phyloP scores from a whole-genome alignment of 768 basidiomycete species.

The Mycena chlorophos region DNA sequence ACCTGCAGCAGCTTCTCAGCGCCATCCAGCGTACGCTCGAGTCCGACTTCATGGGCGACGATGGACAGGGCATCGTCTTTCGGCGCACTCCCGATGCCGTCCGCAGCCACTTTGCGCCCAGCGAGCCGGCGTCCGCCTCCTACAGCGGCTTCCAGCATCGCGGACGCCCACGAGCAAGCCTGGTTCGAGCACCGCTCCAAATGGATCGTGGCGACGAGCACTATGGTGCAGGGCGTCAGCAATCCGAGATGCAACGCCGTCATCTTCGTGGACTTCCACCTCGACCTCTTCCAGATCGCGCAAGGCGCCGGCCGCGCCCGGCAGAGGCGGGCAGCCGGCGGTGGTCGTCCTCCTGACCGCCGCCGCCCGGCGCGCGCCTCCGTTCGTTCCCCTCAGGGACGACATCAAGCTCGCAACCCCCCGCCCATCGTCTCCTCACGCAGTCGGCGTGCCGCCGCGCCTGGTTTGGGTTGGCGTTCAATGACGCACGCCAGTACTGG shows the following conservation, averaged over 20 bases:
- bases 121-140: neutral
- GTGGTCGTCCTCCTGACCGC: neutral
- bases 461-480: neutral
- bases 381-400: neutral
- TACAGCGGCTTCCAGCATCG: neutral
- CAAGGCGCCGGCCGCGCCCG: neutral
- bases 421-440: neutral
- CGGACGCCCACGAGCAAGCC: neutral
- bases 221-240: neutral
- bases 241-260: neutral
- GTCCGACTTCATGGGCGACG: too few species aligned
- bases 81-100: neutral
- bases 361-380: neutral
- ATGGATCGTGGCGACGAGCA: neutral
- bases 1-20: too few species aligned
- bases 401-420: neutral
- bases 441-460: neutral
- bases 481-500: neutral
- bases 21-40: too few species aligned
- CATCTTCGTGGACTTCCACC: neutral
- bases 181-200: neutral
- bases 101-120: neutral
- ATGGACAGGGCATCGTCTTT: neutral
- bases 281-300: neutral
- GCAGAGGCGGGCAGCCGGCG: neutral